phyloP scores from a whole-genome alignment of 768 basidiomycete genomes.

The Mycena belliarum region DNA sequence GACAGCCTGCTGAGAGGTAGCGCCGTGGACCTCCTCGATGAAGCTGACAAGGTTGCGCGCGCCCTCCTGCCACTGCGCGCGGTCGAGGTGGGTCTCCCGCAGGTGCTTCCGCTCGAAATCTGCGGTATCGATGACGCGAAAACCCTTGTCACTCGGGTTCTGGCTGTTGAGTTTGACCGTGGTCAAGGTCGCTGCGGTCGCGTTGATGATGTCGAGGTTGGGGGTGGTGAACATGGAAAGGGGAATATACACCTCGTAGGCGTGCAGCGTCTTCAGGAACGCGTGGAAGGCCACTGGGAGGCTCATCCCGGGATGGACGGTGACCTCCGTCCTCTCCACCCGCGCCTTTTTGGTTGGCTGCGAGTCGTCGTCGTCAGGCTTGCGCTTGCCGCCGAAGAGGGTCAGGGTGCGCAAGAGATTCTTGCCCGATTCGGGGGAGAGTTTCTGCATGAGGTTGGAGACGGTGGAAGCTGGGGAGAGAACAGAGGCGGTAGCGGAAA shows the following conservation, averaged over 20 bases:
- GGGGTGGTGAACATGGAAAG: conserved; percentile 4
- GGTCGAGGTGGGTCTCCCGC: background rate
- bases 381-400: too few relatives aligned
- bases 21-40: background rate
- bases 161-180: background rate
- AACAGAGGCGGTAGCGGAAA: too few relatives aligned
- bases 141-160: too few relatives aligned
- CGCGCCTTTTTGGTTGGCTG: background rate
- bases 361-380: too few relatives aligned
- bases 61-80: background rate
- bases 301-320: background rate
- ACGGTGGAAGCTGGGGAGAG: too few relatives aligned
- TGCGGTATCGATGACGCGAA: background rate
- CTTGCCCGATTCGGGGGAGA: too few relatives aligned
- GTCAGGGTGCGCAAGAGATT: too few relatives aligned
- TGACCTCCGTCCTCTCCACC: background rate
- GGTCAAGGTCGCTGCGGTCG: background rate
- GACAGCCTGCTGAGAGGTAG: background rate
- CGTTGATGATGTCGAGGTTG: background rate
- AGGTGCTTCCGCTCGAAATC: background rate
- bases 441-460: too few relatives aligned
- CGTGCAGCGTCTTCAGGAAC: background rate
- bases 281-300: background rate
- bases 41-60: background rate
- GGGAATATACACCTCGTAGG: background rate